Evolutionary conservation across 2,329 filamentous ascomycete species (phyloP), one percentile per base, ranked within the genome.

Genomic region (Diaporthe ilicicola): DNA sequence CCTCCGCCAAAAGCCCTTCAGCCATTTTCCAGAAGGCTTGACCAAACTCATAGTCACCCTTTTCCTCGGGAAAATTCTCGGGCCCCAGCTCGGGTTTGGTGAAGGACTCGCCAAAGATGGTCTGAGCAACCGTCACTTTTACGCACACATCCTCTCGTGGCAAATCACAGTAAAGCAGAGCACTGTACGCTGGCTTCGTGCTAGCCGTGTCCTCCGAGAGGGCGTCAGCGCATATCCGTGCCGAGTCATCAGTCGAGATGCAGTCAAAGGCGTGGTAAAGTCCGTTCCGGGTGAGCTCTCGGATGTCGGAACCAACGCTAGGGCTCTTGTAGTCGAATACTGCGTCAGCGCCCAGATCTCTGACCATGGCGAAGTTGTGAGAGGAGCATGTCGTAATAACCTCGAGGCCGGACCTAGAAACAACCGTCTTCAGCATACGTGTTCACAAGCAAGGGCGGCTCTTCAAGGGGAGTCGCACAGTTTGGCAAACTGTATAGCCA

Each of bases 281-380:
- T 2, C 54, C 69, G 76, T 83, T 81, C 2, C 75, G 69, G 1
- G 84, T 85, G 73, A 81, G 80, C 2, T 66, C 70, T 0, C 77
- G 74, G 67, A 86, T 83, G 9, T 81, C 44, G 44, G 44, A 46
- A 22, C 44, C 44, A 46, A 46, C 44, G 22, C 19, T 77, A 0
- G 75, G 70, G 48, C 75, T 78, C 7, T 78, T 80, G 74, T 87
- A 85, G 74, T 87, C 85, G 56, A 85, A 85, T 0, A 82, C 82
- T 3, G 81, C 74, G 15, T 73, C 77, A 2, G 84, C 84, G 1
- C 86, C 86, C 0, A 88, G 80, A 15, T 74, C 73, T 73, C 81
- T 82, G 17, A 84, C 75, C 66, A 81, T 80, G 0, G 80, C 81
- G n/a, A 83, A 81, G 74, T 87, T 87, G 50, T 77, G 80, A 19